Percentiles rank a stretch among this genome's conserved stretches.
phyloP scores from a whole-genome alignment of 139 green algal species.

The Mesotaenium endlicherianum region DNA sequence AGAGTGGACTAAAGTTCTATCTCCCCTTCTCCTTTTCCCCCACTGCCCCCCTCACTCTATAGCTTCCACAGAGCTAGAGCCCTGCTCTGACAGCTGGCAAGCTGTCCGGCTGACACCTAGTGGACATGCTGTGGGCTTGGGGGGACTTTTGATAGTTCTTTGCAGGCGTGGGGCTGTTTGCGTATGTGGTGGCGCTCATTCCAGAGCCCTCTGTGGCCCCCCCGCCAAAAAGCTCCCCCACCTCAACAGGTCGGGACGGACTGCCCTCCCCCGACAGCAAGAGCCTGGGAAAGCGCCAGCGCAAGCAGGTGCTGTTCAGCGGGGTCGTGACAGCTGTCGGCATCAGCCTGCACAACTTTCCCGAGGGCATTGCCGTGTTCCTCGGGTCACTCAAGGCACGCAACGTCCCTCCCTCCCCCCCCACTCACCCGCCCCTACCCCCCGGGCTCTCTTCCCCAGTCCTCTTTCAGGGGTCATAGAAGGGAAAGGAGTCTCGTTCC shows the following conservation, averaged over 20 bases:
- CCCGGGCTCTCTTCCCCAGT: too few species aligned
- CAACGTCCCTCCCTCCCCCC: neutral
- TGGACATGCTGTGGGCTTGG: too few species aligned
- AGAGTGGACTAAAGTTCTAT: too few species aligned
- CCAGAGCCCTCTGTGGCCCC: constrained; percentile 62
- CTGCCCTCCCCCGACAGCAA: too few species aligned
- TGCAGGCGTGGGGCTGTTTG: constrained; percentile 69
- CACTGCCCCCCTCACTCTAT: too few species aligned
- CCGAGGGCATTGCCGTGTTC: constrained; percentile 74
- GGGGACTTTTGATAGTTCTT: constrained; percentile 59
- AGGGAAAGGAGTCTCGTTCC: too few species aligned
- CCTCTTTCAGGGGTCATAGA: too few species aligned
- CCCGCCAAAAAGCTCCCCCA: neutral
- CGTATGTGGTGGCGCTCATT: constrained; percentile 63
- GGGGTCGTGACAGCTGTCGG: constrained; percentile 32
- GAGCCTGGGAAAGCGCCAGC: neutral
- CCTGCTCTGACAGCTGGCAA: too few species aligned
- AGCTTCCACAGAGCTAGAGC: too few species aligned
- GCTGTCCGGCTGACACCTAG: too few species aligned
- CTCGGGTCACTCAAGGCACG: constrained; percentile 59
- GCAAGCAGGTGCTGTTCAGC: constrained; percentile 28
- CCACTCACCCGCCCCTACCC: neutral
- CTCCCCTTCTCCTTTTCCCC: too few species aligned
- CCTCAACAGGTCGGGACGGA: too few species aligned
- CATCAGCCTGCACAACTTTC: constrained; percentile 79